Evolutionary conservation across 2,329 filamentous ascomycete genomes (phyloP).

Genomic region (Colletotrichum simmondsii): DNA sequence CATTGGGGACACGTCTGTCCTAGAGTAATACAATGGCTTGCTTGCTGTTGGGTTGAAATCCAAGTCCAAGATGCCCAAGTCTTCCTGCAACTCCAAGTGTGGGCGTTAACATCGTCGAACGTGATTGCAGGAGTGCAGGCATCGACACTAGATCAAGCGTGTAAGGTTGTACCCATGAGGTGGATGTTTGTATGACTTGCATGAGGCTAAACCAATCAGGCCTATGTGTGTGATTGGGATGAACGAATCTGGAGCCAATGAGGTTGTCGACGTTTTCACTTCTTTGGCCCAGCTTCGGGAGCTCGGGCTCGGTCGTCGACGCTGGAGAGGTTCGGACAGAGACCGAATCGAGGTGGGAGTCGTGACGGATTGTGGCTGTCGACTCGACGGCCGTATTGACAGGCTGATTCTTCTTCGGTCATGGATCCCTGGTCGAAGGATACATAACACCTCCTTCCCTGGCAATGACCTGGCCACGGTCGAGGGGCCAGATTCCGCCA

Average conservation of each 20-base stretch:
- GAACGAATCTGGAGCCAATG: neutral
- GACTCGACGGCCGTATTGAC: neutral
- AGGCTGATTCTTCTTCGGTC: neutral
- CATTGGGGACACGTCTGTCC: neutral
- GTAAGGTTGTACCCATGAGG: neutral
- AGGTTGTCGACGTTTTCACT: neutral
- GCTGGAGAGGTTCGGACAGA: neutral
- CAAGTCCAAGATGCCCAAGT: neutral
- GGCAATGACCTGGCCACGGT: neutral
- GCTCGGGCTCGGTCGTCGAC: neutral
- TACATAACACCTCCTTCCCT: neutral
- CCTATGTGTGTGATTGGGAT: neutral
- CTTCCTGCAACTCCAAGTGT: neutral
- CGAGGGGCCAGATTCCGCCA: neutral
- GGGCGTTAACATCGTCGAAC: conserved; percentile 3
- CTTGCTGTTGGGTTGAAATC: neutral
- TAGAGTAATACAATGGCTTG: neutral
- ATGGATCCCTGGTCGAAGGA: neutral
- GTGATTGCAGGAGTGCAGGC: conserved; percentile 5
- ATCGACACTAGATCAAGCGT: neutral
- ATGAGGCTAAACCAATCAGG: conserved; percentile 7
- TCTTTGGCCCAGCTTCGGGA: neutral
- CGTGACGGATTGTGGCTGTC: neutral
- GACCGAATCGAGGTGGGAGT: neutral
- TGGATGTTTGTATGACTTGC: conserved; percentile 13